A percentile compares a stretch with the other conserved stretches of the same genome.
Conservation (phyloP, 2,329 filamentous ascomycete species). For the Diaporthe nobilis region DNA sequence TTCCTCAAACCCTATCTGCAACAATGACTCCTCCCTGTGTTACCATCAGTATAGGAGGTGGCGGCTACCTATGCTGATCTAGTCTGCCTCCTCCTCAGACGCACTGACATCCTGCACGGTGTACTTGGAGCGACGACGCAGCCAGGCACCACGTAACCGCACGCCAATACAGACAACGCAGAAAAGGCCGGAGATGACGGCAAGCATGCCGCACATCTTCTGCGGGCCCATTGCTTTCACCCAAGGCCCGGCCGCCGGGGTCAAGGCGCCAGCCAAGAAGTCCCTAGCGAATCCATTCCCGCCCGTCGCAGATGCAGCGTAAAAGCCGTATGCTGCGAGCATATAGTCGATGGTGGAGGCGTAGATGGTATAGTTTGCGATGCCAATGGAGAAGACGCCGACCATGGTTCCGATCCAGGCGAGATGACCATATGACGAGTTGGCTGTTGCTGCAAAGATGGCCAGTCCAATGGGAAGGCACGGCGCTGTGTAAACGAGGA, state of each 20-base stretch:
- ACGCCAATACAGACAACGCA: constrained; percentile 3
- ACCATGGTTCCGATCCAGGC: constrained; percentile 16
- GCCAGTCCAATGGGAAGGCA: constrained; percentile 11
- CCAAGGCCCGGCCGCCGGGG: constrained; percentile 6
- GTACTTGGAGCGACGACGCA: constrained; percentile 31
- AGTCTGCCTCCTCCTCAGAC: not conserved
- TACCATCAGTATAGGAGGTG: not conserved
- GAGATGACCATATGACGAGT: not conserved
- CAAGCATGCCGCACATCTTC: constrained; percentile 25
- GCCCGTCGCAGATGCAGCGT: constrained; percentile 47
- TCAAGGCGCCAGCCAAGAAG: constrained; percentile 67
- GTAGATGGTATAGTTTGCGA: constrained; percentile 76
- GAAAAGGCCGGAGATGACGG: not conserved
- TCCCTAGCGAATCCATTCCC: constrained; percentile 78
- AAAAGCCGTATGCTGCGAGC: constrained; percentile 76
- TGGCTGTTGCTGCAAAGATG: constrained; percentile 13
- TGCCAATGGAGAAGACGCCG: constrained; percentile 63
- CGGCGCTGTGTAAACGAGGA: constrained; percentile 10
- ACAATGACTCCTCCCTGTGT: not conserved
- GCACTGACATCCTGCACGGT: constrained; percentile 8
- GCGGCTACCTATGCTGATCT: not conserved
- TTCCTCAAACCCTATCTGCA: no score
- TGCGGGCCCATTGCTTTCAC: constrained; percentile 20
- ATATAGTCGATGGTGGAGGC: constrained; percentile 79
- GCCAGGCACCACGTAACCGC: not conserved